A percentile compares a stretch with the other conserved stretches of the same genome.
Conservation (phyloP, 257 asterid genomes). For the Ilex asprella region DNA sequence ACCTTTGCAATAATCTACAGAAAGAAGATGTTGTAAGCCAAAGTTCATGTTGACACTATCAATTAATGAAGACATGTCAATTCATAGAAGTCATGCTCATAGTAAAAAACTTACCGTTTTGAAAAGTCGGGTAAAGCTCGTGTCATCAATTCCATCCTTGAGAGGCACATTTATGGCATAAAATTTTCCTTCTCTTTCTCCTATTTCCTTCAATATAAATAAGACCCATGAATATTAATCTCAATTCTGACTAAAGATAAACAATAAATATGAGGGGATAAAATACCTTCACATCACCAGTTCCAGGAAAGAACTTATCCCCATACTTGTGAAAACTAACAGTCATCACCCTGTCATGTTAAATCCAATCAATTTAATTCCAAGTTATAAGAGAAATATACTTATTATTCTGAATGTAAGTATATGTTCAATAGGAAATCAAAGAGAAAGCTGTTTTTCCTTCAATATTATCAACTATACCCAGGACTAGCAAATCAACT, state of each 20-base stretch:
- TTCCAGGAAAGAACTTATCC: conserved; percentile 94
- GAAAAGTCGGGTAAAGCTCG: conserved; percentile 81
- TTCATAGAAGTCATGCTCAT: conserved; percentile 1
- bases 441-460: neutral
- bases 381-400: neutral
- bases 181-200: conserved; percentile 91
- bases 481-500: neutral
- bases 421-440: too few species aligned
- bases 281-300: conserved; percentile 95
- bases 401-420: too few species aligned
- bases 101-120: conserved; percentile 45
- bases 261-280: conserved; percentile 1
- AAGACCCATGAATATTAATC: conserved; percentile 12
- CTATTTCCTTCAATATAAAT: conserved; percentile 71
- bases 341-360: conserved; percentile 86
- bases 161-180: conserved; percentile 98
- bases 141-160: conserved; percentile 92
- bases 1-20: conserved; percentile 82
- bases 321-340: conserved; percentile 99
- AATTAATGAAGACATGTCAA: conserved; percentile 2
- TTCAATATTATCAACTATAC: neutral
- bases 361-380: conserved; percentile 14
- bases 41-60: neutral
- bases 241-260: neutral
- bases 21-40: conserved; percentile 17